Conservation (phyloP, 2,329 filamentous ascomycete species). For the Beauveria sp. region DNA sequence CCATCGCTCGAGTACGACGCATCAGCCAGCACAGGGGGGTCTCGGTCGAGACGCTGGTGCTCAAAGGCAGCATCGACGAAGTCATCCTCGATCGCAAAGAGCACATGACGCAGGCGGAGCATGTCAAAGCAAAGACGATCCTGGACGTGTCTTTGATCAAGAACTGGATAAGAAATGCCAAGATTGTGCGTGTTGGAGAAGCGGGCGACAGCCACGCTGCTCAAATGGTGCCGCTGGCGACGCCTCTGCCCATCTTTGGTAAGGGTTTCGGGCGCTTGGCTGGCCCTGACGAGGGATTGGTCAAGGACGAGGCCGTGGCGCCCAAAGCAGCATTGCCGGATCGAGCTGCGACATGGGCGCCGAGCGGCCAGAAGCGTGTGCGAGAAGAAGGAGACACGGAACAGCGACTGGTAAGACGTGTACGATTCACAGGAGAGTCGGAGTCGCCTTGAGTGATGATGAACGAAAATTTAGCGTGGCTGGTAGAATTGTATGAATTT, state of each 20-base stretch:
- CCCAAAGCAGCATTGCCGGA: neutral
- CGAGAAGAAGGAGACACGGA: neutral
- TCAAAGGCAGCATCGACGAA: slow-evolving; percentile 77
- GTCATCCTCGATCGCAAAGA: slow-evolving; percentile 67
- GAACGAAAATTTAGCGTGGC: neutral
- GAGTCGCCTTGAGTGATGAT: neutral
- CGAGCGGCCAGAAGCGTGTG: neutral
- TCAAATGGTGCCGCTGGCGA: slow-evolving; percentile 41
- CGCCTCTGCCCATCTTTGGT: slow-evolving; percentile 44
- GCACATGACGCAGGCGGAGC: slow-evolving; percentile 64
- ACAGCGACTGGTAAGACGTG: neutral
- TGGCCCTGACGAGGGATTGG: slow-evolving; percentile 40
- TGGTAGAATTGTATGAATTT: neutral
- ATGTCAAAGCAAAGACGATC: slow-evolving; percentile 47
- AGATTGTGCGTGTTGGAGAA: slow-evolving; percentile 30
- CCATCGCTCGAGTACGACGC: slow-evolving; percentile 80
- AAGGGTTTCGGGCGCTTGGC: slow-evolving; percentile 35
- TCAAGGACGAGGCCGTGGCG: slow-evolving; percentile 20
- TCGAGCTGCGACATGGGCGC: neutral
- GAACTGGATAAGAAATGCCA: slow-evolving; percentile 50
- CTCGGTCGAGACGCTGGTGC: slow-evolving; percentile 76
- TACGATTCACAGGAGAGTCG: slow-evolving; percentile 2
- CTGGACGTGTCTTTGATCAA: slow-evolving; percentile 50
- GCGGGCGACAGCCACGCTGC: slow-evolving; percentile 26
- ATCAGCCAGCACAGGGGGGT: slow-evolving; percentile 78